Evolutionary conservation across 257 asterid genomes (phyloP).

Genomic region (Ophiorrhiza pumila): DNA sequence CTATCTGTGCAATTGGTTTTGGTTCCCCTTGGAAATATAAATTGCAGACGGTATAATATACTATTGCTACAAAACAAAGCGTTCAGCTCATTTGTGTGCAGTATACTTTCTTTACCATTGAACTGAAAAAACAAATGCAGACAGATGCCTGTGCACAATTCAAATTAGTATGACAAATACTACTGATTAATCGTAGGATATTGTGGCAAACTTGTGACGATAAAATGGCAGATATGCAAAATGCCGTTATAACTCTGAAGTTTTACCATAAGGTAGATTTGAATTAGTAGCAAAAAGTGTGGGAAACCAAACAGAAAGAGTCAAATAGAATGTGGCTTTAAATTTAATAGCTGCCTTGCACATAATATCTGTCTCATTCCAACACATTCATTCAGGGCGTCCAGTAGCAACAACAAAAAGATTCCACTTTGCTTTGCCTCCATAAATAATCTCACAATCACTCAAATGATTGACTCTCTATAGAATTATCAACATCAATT

Average conservation of each 20-base stretch:
- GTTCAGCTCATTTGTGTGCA: no score
- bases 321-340: slow-evolving; percentile 39
- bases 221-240: background rate
- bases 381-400: slow-evolving; percentile 39
- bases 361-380: slow-evolving; percentile 30
- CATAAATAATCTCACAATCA: slow-evolving; percentile 17
- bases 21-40: no score
- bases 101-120: no score
- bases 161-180: no score
- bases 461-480: background rate
- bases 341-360: slow-evolving; percentile 33
- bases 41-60: no score
- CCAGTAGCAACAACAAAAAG: slow-evolving; percentile 41
- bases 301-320: slow-evolving; percentile 31
- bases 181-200: background rate
- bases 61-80: no score
- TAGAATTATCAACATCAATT: slow-evolving; percentile 20
- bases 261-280: slow-evolving; percentile 1
- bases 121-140: no score
- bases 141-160: no score
- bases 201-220: background rate
- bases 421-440: slow-evolving; percentile 36
- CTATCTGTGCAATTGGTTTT: no score
- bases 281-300: slow-evolving; percentile 11
- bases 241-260: background rate